Evolutionary conservation across 2,329 filamentous ascomycete genomes (phyloP), one percentile per base, ranked within the genome.

Genomic region (Claviceps paspali): DNA sequence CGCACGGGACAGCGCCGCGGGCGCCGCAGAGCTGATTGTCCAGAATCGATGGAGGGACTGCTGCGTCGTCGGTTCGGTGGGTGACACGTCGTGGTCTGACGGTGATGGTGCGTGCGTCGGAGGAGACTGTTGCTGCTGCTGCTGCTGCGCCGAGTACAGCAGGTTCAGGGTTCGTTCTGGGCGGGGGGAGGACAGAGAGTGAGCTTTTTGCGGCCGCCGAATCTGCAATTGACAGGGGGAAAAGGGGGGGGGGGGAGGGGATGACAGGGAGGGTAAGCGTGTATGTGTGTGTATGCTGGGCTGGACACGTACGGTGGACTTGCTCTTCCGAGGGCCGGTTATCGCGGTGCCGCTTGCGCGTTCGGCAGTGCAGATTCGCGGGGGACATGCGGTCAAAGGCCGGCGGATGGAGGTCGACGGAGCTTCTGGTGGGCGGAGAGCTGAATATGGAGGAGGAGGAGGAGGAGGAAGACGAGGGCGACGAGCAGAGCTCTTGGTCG

Each of bases 1-100:
- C 29, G 8, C 6, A 10, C 4, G 5, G 4, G 18, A 21, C 19
- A 17, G 21, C 12, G 33, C 5, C n/a, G n/a, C 39, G 41, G 10
- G 41, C 15, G 15, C 48, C 26, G 22, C 30, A 21, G 60, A 57
- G 2, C 59, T 63, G 11, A 77, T 61, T n/a, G 64, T 63, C 72
- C 72, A 79, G 55, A 77, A 79, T 29, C 60, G 68, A 51, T 78
- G 72, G 0, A 79, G 58, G 0, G 68, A 74, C 4, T 62, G 58
- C 50, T 77, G 73, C 17, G n/a, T n/a, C n/a, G n/a, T n/a, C n/a
- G n/a, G n/a, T n/a, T n/a, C n/a, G n/a, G n/a, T n/a, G n/a, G n/a
- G n/a, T n/a, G n/a, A n/a, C n/a, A n/a, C n/a, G n/a, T n/a, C n/a
- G n/a, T n/a, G n/a, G n/a, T n/a, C n/a, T n/a, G n/a, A n/a, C n/a